These are phyloP conservation scores for Suaeda aralocaspica DNA, from an alignment of 148 eudicot genomes.

Conservation along the genomic window DNA sequence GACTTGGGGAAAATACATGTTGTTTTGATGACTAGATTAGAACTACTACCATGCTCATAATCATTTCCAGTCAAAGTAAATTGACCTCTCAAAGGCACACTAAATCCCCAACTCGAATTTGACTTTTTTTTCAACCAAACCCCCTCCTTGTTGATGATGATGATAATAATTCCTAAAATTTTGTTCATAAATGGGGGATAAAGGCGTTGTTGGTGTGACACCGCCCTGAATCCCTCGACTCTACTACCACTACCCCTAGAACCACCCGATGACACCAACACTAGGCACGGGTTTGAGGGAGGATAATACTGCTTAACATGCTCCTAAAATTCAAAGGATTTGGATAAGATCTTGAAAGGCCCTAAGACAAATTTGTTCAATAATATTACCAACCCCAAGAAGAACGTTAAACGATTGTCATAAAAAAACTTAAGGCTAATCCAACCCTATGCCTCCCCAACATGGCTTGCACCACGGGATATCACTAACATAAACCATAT, in stretches of 20 bases:
- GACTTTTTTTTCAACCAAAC: neutral
- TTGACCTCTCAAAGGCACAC: neutral
- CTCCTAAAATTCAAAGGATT: too few relatives aligned
- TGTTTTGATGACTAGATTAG: too few relatives aligned
- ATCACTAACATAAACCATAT: neutral
- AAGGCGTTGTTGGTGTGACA: neutral
- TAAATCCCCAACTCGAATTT: conserved; percentile 14
- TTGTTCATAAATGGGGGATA: neutral
- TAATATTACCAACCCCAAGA: conserved; percentile 13
- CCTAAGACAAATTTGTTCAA: conserved; percentile 24
- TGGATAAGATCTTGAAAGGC: conserved; percentile 34
- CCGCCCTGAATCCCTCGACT: too few relatives aligned
- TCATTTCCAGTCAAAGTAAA: neutral
- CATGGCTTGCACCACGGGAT: conserved; percentile 26
- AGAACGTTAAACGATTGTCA: conserved; percentile 23
- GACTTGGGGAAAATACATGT: too few relatives aligned
- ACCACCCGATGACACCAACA: neutral
- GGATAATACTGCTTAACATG: neutral
- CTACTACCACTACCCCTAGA: neutral
- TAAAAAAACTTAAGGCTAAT: conserved; percentile 14
- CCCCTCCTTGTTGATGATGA: too few relatives aligned
- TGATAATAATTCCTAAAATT: neutral
- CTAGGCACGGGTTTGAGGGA: neutral
- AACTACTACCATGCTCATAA: neutral
- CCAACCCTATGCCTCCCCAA: conserved; percentile 2